phyloP scores from a whole-genome alignment of 2,329 filamentous ascomycete genomes.

The Aspergillus thermomutatus region DNA sequence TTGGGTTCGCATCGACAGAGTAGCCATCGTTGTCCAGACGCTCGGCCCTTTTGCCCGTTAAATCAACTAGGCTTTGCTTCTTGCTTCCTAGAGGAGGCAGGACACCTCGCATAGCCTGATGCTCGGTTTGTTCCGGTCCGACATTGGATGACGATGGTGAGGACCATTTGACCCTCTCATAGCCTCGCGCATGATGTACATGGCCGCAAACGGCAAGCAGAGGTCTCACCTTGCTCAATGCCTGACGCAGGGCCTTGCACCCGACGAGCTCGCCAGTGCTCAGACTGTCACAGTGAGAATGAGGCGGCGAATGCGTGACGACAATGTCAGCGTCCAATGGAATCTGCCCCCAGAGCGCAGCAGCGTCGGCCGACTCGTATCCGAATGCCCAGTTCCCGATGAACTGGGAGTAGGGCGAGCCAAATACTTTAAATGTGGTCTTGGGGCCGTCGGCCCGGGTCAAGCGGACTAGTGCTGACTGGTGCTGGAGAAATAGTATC shows the following conservation, averaged over 20 bases:
- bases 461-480: slow-evolving; percentile 44
- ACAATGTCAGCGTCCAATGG: slow-evolving; percentile 52
- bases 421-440: slow-evolving; percentile 55
- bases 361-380: slow-evolving; percentile 45
- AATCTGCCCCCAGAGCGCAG: slow-evolving; percentile 48
- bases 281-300: slow-evolving; percentile 46
- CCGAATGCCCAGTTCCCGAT: slow-evolving; percentile 54
- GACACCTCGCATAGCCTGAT: slow-evolving; percentile 15
- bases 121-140: slow-evolving; percentile 2
- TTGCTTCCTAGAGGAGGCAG: slow-evolving; percentile 48
- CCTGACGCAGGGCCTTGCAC: slow-evolving; percentile 46
- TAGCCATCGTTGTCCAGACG: slow-evolving; percentile 32
- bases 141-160: not conserved
- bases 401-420: slow-evolving; percentile 53
- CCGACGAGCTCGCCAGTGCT: slow-evolving; percentile 38
- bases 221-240: slow-evolving; percentile 48
- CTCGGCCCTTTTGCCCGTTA: slow-evolving; percentile 43
- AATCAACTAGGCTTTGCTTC: slow-evolving; percentile 53
- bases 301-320: slow-evolving; percentile 56
- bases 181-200: slow-evolving; percentile 56
- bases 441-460: slow-evolving; percentile 43
- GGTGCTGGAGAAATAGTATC: slow-evolving; percentile 53
- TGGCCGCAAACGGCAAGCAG: slow-evolving; percentile 57
- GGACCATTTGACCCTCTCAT: slow-evolving; percentile 50
- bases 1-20: slow-evolving; percentile 1